Evolutionary conservation across 768 basidiomycete genomes (phyloP), one percentile per base, ranked within the genome.

Genomic region (Suillus fuscotomentosus): DNA sequence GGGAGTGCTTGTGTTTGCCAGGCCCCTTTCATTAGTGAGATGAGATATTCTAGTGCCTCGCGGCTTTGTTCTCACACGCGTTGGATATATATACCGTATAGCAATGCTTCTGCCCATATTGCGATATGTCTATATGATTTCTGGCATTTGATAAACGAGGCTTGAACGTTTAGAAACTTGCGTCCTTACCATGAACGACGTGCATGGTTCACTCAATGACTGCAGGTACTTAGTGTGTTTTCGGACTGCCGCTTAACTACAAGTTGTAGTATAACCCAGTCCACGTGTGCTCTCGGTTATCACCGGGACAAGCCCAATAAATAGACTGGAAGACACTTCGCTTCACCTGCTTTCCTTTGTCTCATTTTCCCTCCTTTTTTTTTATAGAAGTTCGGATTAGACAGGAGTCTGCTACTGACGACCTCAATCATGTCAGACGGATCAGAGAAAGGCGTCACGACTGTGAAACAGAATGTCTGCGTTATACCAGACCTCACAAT

Each of bases 401-500:
- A 65, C 57, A 9, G 15, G 62, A 51, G 14, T 45, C 48, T 48
- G 31, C 57, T 27, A 69, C 66, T n/a, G 20, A 34, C 65, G 15
- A 71, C 69, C 66, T 67, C 57, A 55, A 67, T 51, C 20, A 76
- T 76, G 75, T 65, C 22, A 38, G 20, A 64, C 17, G 13, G 64
- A 22, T 62, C 63, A 15, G 64, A 66, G 59, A 48, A 70, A 31
- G 69, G 65, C 54, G 51, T 70, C 24, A 72, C 72, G 63, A 75
- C 73, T 62, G 71, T 82, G 56, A 81, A 88, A 65, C 91, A 91
- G 78, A 83, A 79, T 50, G 81, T 83, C 56, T 84, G 86, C 65
- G 71, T 83, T 34, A 91, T 97, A 67, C 95, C 95, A 24, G 89
- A 94, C 81, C 84, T 94, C 66, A 84, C 91, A 45, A 84, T 96